Percentiles rank a stretch among this genome's conserved stretches.
Conservation (phyloP, 306 rosid species). For the Lagenaria siceraria region DNA sequence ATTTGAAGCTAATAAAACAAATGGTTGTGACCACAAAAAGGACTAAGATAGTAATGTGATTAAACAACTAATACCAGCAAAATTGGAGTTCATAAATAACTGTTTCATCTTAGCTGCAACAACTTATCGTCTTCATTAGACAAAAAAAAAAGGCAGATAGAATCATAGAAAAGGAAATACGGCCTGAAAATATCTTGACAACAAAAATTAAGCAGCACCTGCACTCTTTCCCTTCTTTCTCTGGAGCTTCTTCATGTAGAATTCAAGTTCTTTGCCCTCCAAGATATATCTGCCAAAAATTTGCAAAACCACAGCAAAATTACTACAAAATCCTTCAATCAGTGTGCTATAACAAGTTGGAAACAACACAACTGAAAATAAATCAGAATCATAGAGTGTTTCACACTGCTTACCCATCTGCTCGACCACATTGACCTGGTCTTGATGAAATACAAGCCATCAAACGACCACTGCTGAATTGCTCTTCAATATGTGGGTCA, state of each 20-base stretch:
- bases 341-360: background rate
- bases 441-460: slow-evolving; percentile 7
- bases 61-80: background rate
- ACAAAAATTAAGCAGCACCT: background rate
- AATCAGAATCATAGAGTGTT: background rate
- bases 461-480: slow-evolving; percentile 9
- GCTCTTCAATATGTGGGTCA: slow-evolving; percentile 2
- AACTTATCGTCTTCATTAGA: background rate
- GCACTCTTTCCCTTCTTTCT: slow-evolving; percentile 8
- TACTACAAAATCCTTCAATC: background rate
- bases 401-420: background rate
- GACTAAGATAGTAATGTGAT: background rate
- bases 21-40: background rate
- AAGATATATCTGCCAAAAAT: background rate
- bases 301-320: background rate
- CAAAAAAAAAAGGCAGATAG: background rate
- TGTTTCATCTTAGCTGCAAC: slow-evolving; percentile 1
- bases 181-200: background rate
- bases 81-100: background rate
- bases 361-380: background rate
- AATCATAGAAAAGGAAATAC: background rate
- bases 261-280: slow-evolving; percentile 6
- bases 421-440: slow-evolving; percentile 6
- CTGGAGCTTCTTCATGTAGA: slow-evolving; percentile 7
- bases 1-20: background rate